phyloP scores from a whole-genome alignment of 2,329 filamentous ascomycete species.

The Trichoderma oligosporum region DNA sequence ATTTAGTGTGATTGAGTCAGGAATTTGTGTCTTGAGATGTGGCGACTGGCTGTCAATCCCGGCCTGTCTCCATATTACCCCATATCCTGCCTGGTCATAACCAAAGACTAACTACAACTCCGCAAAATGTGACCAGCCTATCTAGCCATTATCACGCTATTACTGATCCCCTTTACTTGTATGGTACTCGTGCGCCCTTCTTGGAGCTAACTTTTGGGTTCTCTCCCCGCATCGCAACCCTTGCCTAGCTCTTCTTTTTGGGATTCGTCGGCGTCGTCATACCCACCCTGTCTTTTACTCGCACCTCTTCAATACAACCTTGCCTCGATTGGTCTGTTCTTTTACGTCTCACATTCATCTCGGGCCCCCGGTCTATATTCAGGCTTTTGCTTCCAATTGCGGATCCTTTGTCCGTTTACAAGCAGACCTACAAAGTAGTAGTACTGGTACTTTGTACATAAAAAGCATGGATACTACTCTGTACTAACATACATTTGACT shows the following conservation, averaged over 20 bases:
- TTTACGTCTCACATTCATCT: not conserved
- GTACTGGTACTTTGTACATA: not conserved
- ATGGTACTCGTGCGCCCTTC: constrained; percentile 13
- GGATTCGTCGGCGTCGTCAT: constrained; percentile 10
- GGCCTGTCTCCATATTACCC: too few relatives aligned
- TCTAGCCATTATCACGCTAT: not conserved
- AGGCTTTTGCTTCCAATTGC: not conserved
- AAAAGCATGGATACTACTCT: not conserved
- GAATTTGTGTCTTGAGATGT: too few relatives aligned
- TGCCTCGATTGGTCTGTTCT: constrained; percentile 8
- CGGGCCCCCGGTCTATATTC: constrained; percentile 2
- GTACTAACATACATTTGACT: not conserved
- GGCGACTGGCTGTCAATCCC: too few relatives aligned
- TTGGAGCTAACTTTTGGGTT: not conserved
- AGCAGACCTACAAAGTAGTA: not conserved
- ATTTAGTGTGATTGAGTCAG: too few relatives aligned
- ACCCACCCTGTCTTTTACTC: constrained; percentile 12
- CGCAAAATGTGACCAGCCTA: not conserved
- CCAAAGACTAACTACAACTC: not conserved
- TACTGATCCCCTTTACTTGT: too few relatives aligned
- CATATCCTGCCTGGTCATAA: not conserved
- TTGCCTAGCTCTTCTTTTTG: not conserved
- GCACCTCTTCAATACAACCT: constrained; percentile 3
- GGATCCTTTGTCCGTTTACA: not conserved
- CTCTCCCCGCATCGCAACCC: constrained; percentile 14